Conservation (phyloP, 2,329 filamentous ascomycete species). For the Colletotrichum siamense region DNA sequence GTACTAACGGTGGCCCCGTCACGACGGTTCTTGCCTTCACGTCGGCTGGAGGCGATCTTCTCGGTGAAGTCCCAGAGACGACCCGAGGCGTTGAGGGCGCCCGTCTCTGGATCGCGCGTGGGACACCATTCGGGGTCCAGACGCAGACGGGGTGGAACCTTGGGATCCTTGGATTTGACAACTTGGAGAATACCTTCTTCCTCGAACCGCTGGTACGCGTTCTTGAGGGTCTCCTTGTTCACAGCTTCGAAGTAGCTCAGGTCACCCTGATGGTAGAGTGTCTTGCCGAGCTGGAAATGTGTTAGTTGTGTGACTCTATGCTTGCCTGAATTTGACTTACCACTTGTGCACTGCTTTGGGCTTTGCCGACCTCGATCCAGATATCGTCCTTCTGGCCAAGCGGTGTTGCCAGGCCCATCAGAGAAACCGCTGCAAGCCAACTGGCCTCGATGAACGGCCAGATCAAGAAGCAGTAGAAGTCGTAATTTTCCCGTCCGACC, state of each 20-base stretch:
- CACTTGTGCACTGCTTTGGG: conserved; percentile 82
- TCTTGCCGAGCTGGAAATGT: conserved; percentile 78
- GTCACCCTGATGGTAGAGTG: conserved; percentile 95
- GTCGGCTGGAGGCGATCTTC: conserved; percentile 78
- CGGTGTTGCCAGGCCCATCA: conserved; percentile 86
- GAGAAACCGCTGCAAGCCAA: conserved; percentile 88
- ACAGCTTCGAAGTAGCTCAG: conserved; percentile 97
- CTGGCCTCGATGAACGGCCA: conserved; percentile 97
- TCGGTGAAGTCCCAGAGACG: conserved; percentile 92
- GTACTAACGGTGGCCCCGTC: conserved; percentile 89
- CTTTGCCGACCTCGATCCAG: conserved; percentile 81
- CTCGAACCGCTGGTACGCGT: conserved; percentile 85
- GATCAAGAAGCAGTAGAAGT: conserved; percentile 98
- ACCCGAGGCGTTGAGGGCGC: conserved; percentile 70
- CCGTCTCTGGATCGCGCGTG: conserved; percentile 64
- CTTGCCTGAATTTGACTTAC: conserved; percentile 48
- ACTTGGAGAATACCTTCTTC: conserved; percentile 89
- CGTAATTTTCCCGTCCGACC: conserved; percentile 89
- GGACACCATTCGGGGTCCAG: conserved; percentile 80
- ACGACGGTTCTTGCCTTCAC: conserved; percentile 95
- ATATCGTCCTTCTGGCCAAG: conserved; percentile 60
- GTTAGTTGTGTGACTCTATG: conserved; percentile 17
- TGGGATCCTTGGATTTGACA: conserved; percentile 70
- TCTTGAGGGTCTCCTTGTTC: conserved; percentile 97
- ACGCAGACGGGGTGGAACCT: conserved; percentile 66